Evolutionary conservation across 768 basidiomycete genomes (phyloP), one percentile per base, ranked within the genome.

Genomic region (Termitomyces sp.): DNA sequence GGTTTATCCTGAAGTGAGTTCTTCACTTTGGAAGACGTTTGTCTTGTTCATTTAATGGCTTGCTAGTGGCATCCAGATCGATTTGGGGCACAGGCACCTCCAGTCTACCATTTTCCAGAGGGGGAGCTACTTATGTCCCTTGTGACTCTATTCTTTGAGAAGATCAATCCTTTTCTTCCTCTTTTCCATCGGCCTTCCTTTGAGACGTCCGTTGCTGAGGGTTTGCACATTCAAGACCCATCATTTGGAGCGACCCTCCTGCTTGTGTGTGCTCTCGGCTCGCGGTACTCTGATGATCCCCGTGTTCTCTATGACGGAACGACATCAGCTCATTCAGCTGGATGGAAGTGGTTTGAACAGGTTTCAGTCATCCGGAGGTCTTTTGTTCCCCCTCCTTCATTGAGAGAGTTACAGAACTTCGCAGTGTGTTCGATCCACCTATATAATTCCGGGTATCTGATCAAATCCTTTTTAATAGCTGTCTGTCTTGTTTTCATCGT

Each of bases 131-230:
- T 83, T 8, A 57, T 64, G 1, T 60, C 64, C 0, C 79, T 96
- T 26, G 73, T 91, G 48, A 78, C 87, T 47, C 68, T 79, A n/a
- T 93, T 87, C 64, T 96, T 95, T 67, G 62, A 60, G 0, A 63
- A 82, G 34, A 60, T 79, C 59, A 88, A 92, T 62, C 59, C 67
- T 3, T 75, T 82, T 48, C 66, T 81, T 1, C 91, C 92, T 1
- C 74, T 95, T 9, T 72, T 96, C 3, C 92, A 94, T 65, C 81
- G 85, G 0, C 85, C 85, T 0, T 83, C 83, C 18, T 93, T 95
- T 61, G 79, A 86, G 43, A 70, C 71, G 33, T 74, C 78, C 24
- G 68, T 88, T 40, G 65, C 65, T 1, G 74, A 80, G 7, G 79
- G 80, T 1, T 63, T 84, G 4, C 85, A 91, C 66, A 67, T 74